These are phyloP conservation scores for Logfia minima DNA, from an alignment of 129 eudicot genomes.

Conservation along the genomic window DNA sequence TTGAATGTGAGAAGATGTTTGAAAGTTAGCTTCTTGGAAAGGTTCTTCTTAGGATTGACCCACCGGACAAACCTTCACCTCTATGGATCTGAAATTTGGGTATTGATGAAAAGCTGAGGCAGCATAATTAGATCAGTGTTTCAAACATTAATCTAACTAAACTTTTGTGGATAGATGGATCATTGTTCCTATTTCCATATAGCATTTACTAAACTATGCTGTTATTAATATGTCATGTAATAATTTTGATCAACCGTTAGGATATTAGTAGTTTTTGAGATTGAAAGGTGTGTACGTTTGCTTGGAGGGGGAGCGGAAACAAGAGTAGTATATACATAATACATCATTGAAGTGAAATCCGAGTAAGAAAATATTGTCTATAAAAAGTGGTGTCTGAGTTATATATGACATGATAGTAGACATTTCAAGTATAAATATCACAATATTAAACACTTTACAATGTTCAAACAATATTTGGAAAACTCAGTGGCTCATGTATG, in stretches of 20 bases:
- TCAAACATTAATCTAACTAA: not conserved
- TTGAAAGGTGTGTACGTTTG: not conserved
- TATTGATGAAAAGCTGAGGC: not conserved
- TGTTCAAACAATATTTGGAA: not conserved
- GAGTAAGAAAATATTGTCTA: not conserved
- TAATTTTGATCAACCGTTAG: not conserved
- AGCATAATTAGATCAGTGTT: not conserved
- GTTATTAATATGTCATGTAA: not conserved
- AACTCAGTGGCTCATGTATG: not conserved
- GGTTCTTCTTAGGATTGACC: not conserved
- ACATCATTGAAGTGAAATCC: not conserved
- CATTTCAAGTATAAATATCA: too few species aligned
- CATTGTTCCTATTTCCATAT: not conserved
- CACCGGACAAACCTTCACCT: not conserved
- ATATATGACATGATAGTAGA: not conserved
- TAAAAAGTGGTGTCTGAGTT: not conserved
- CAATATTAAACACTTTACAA: not conserved
- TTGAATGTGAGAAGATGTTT: not conserved
- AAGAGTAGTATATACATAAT: not conserved
- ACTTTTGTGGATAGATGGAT: not conserved
- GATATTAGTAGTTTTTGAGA: conserved; percentile 1
- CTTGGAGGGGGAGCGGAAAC: not conserved
- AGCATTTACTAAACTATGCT: not conserved
- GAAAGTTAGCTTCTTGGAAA: not conserved
- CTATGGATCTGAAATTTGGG: not conserved